Evolutionary conservation across 768 basidiomycete genomes (phyloP), one percentile per base, ranked within the genome.

Genomic region (Amanita phalloides): DNA sequence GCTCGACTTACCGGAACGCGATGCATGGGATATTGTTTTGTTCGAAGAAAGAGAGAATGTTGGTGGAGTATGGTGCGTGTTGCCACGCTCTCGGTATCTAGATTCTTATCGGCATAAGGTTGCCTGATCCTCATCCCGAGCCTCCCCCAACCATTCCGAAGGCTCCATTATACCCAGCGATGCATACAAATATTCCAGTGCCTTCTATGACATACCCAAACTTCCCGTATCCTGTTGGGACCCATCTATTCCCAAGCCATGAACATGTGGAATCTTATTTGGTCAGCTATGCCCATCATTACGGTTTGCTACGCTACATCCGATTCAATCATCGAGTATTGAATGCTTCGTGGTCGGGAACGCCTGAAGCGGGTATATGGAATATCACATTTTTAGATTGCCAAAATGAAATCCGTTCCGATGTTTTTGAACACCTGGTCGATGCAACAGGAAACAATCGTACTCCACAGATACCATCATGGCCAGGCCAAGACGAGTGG

Each of bases 141-240:
- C 53, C 56, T 9, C 76, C 76, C 13, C 78, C 79, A 4, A 56
- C 59, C 2, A 62, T 82, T 4, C 79, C 80, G 2, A 71, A 77
- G 59, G 77, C 77, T 0, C 76, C 78, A 0, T 55, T 79, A 4
- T 82, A 82, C 54, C 77, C 78, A 4, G 66, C 62, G 11, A 67
- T 83, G 14, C 71, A 62, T 51, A 78, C 75, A 11, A 81, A 81
- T 60, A 77, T 74, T 0, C 77, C 78, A 10, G 67, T 75, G 2
- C 79, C 79, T 1, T 70, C 68, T 5, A 81, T 81, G 78, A 74
- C 79, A 1, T 78, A 73, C 56, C 78, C 78, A 14, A 60, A 66
- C 6, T 74, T 78, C 60, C 72, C 79, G 0, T 81, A 74, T 51
- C 73, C 70, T 0, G 73, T 72, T 0, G 65, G 67, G 3, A 79